Evolutionary conservation across 129 eudicot species (phyloP).

Genomic region (Tagetes patula): DNA sequence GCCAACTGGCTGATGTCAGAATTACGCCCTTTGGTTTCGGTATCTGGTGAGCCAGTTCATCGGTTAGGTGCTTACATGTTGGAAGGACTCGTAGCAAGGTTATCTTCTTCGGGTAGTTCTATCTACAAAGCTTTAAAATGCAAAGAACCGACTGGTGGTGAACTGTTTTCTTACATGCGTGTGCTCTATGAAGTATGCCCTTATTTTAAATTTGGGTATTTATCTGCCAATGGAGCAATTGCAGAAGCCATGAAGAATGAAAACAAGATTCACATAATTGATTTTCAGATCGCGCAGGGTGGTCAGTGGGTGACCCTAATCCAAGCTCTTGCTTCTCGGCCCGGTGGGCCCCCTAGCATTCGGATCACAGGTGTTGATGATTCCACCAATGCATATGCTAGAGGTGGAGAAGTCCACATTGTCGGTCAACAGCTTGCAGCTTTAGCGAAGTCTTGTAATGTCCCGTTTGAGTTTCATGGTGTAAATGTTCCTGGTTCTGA

Average conservation of each 20-base stretch:
- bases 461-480: constrained; percentile 21
- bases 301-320: constrained; percentile 23
- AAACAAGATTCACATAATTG: constrained; percentile 21
- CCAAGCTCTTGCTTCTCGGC: constrained; percentile 22
- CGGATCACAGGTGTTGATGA: constrained; percentile 23
- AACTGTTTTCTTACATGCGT: constrained; percentile 19
- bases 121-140: constrained; percentile 16
- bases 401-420: constrained; percentile 14
- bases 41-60: constrained; percentile 9
- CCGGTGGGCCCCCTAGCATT: constrained; percentile 23
- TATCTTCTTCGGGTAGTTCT: constrained; percentile 23
- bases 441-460: constrained; percentile 6
- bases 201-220: constrained; percentile 21
- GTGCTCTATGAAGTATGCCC: constrained; percentile 21
- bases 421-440: constrained; percentile 16
- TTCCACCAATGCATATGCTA: constrained; percentile 17
- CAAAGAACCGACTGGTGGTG: constrained; percentile 20
- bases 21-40: constrained; percentile 19
- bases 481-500: constrained; percentile 21
- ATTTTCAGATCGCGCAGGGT: constrained; percentile 24
- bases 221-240: constrained; percentile 25
- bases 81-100: constrained; percentile 23
- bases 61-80: constrained; percentile 24
- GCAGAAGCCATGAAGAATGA: constrained; percentile 24
- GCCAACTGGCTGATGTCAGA: constrained; percentile 20